Conservation (phyloP, 306 rosid genomes). For the Quercus parvula region DNA sequence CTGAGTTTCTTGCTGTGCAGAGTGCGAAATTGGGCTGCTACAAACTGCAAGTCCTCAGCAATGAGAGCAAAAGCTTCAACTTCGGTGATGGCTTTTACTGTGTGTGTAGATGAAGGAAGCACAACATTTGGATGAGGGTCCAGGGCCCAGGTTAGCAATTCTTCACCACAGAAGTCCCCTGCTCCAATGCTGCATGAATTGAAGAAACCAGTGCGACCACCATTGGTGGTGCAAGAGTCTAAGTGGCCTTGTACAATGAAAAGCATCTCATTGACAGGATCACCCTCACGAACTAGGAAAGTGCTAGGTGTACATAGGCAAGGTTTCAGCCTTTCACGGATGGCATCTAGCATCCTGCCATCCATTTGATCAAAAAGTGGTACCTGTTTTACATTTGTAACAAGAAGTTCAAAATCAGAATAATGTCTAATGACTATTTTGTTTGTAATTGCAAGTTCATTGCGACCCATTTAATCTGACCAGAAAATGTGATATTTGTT, state of each 20-base stretch:
- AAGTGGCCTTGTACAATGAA: constrained; percentile 49
- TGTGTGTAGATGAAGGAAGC: constrained; percentile 54
- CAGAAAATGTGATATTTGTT: background rate
- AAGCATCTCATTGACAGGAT: constrained; percentile 51
- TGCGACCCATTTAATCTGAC: background rate
- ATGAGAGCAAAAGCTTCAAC: constrained; percentile 67
- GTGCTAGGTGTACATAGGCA: constrained; percentile 39
- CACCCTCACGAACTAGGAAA: constrained; percentile 49
- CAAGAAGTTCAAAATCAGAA: background rate
- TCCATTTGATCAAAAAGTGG: constrained; percentile 62
- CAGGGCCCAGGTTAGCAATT: constrained; percentile 57
- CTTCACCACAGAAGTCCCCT: constrained; percentile 66
- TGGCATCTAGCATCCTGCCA: constrained; percentile 51
- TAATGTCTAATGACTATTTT: background rate
- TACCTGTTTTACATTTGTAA: constrained; percentile 30
- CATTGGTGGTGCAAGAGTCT: constrained; percentile 53
- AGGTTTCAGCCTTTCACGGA: constrained; percentile 57
- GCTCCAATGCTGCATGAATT: constrained; percentile 47
- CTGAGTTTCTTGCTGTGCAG: constrained; percentile 49
- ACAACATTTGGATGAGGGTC: constrained; percentile 39
- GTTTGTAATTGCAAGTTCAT: background rate
- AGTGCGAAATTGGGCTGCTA: constrained; percentile 56
- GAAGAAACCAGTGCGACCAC: constrained; percentile 57
- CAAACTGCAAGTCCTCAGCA: constrained; percentile 48
- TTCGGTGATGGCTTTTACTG: constrained; percentile 43